Conservation (phyloP, 768 basidiomycete species). For the Paxillus involutus region DNA sequence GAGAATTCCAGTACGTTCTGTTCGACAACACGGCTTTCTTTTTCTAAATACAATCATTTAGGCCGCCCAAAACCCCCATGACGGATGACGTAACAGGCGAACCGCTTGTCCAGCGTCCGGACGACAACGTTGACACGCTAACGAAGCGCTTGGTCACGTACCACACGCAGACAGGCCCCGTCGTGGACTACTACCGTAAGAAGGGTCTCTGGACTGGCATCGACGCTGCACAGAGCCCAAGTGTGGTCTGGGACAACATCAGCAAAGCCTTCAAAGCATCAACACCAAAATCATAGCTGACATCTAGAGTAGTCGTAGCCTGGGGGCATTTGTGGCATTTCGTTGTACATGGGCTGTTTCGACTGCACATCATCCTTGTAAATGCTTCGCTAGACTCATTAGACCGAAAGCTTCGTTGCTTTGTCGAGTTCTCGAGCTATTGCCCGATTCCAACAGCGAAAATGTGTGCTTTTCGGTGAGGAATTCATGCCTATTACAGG, state of each 20-base stretch:
- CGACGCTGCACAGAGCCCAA: constrained; percentile 92
- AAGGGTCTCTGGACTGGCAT: constrained; percentile 89
- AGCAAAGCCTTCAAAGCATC: constrained; percentile 56
- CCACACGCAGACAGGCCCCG: constrained; percentile 93
- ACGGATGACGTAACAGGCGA: constrained; percentile 94
- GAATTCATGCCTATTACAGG: constrained; percentile 15
- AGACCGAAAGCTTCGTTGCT: constrained; percentile 9
- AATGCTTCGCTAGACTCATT: constrained; percentile 16
- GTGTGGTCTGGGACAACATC: constrained; percentile 87
- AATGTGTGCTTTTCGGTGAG: constrained; percentile 1
- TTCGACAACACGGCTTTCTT: constrained; percentile 3
- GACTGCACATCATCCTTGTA: constrained; percentile 27
- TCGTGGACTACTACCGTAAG: constrained; percentile 93
- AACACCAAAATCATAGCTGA: constrained; percentile 18
- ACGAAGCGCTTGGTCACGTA: constrained; percentile 86
- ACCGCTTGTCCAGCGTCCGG: constrained; percentile 93
- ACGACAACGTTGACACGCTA: constrained; percentile 96
- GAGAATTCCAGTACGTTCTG: constrained; percentile 80
- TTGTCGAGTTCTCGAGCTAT: not conserved
- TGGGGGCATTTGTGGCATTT: not conserved
- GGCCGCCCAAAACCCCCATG: constrained; percentile 97
- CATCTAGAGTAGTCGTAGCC: not conserved
- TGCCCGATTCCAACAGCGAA: not conserved
- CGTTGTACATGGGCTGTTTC: constrained; percentile 1
- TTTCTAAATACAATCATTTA: constrained; percentile 33